phyloP scores from a whole-genome alignment of 1,284 basidiomycete genomes.

The Jaminaea rosea region DNA sequence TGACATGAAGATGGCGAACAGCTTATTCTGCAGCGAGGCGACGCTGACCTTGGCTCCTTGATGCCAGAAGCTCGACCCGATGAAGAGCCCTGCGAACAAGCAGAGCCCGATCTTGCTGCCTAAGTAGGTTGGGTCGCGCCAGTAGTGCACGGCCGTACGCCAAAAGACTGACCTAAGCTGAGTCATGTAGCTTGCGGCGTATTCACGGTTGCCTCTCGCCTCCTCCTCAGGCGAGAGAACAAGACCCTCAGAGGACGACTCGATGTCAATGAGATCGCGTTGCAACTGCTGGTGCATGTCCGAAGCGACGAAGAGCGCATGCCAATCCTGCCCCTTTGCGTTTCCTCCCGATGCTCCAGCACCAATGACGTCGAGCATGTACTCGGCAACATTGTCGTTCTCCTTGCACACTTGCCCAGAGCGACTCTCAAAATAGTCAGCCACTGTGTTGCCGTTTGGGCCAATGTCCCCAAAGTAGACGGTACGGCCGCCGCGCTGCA shows the following conservation, averaged over 20 bases:
- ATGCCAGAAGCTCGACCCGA: constrained; percentile 50
- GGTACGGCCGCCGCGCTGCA: constrained; percentile 34
- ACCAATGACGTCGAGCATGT: constrained; percentile 41
- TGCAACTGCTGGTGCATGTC: constrained; percentile 15
- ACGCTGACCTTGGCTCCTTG: constrained; percentile 20
- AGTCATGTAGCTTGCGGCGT: constrained; percentile 23
- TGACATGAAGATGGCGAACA: constrained; percentile 56
- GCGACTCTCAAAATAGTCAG: constrained; percentile 62
- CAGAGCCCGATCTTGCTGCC: constrained; percentile 49
- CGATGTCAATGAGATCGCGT: constrained; percentile 8
- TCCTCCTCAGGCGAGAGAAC: constrained; percentile 27
- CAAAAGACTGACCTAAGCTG: constrained; percentile 33
- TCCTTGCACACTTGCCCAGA: constrained; percentile 52
- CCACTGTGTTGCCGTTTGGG: constrained; percentile 54
- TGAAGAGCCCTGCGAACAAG: constrained; percentile 54
- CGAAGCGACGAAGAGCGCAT: constrained; percentile 27
- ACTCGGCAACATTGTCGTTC: constrained; percentile 35
- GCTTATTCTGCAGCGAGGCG: constrained; percentile 59
- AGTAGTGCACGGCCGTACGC: constrained; percentile 39
- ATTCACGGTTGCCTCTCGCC: constrained; percentile 34
- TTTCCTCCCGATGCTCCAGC: constrained; percentile 34
- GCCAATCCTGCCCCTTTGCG: constrained; percentile 37
- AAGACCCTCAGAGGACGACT: background rate
- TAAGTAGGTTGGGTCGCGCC: constrained; percentile 39
- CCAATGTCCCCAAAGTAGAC: constrained; percentile 63